Percentiles rank a stretch among this genome's conserved stretches.
phyloP scores from a whole-genome alignment of 2,329 filamentous ascomycete genomes.

The Xylariaceae sp. region DNA sequence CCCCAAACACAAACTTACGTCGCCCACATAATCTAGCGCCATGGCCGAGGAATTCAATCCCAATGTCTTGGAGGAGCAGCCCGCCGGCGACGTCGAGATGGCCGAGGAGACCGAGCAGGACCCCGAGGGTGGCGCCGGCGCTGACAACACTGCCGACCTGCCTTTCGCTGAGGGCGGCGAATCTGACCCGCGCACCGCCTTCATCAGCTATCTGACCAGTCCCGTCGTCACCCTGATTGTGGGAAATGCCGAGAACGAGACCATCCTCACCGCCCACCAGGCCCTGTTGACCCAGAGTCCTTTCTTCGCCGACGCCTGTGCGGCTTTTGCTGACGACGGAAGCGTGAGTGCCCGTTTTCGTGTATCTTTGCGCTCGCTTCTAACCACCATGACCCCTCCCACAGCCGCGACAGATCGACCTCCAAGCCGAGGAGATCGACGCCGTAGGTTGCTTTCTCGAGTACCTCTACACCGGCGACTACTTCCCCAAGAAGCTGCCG shows the following conservation, averaged over 20 bases:
- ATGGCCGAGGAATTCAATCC: slow-evolving; percentile 33
- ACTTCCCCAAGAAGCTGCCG: slow-evolving; percentile 70
- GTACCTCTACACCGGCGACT: slow-evolving; percentile 81
- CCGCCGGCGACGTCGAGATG: slow-evolving; percentile 29
- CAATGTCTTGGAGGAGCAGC: slow-evolving; percentile 29
- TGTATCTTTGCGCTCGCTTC: background rate
- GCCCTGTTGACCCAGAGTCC: slow-evolving; percentile 71
- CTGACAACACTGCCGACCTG: slow-evolving; percentile 30
- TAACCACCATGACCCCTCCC: slow-evolving; percentile 4
- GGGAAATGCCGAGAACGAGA: slow-evolving; percentile 57
- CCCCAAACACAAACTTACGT: background rate
- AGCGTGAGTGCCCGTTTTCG: slow-evolving; percentile 46
- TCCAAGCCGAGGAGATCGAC: slow-evolving; percentile 66
- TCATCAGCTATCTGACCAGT: slow-evolving; percentile 62
- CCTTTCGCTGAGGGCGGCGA: slow-evolving; percentile 39
- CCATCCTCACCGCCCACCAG: slow-evolving; percentile 75
- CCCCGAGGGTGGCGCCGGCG: slow-evolving; percentile 24
- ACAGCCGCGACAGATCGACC: slow-evolving; percentile 64
- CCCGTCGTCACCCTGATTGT: slow-evolving; percentile 68
- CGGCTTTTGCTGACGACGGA: slow-evolving; percentile 58
- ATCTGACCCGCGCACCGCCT: slow-evolving; percentile 41
- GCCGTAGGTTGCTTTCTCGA: slow-evolving; percentile 78
- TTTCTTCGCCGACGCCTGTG: slow-evolving; percentile 65
- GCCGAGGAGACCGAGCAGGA: slow-evolving; percentile 34
- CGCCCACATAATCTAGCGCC: background rate